A percentile compares a stretch with the other conserved stretches of the same genome.
Evolutionary conservation across 805 yeast genomes (phyloP).

Genomic region (Jamesozyma hellenica): DNA sequence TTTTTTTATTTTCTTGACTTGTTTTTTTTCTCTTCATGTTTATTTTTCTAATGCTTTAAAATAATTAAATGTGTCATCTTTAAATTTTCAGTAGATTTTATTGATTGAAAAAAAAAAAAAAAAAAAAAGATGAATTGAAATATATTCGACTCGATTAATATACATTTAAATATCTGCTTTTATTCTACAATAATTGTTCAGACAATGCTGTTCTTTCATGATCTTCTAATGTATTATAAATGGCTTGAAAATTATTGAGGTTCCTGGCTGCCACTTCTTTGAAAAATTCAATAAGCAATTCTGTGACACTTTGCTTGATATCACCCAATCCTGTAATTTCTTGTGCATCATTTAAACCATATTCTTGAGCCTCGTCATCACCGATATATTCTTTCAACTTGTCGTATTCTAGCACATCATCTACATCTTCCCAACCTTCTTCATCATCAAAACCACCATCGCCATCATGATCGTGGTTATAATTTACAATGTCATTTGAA

Average conservation of each 20-base stretch:
- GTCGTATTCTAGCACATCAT: conserved; percentile 57
- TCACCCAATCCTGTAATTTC: conserved; percentile 12
- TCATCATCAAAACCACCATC: conserved; percentile 5
- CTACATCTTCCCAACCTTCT: conserved; percentile 64
- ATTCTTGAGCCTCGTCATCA: conserved; percentile 22
- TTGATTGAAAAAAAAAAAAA: not conserved
- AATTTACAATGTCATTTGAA: conserved; percentile 22
- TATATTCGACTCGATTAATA: too few relatives aligned
- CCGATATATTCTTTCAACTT: conserved; percentile 43
- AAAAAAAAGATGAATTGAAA: too few relatives aligned
- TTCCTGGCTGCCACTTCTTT: conserved; percentile 44
- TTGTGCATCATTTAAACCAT: conserved; percentile 10
- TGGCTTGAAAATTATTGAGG: conserved; percentile 40
- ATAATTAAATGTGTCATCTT: too few relatives aligned
- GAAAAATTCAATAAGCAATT: conserved; percentile 42
- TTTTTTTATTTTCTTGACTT: too few relatives aligned
- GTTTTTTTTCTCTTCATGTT: too few relatives aligned
- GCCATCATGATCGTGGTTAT: conserved; percentile 9
- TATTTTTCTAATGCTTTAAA: too few relatives aligned
- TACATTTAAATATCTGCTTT: too few relatives aligned
- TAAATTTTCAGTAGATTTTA: too few relatives aligned
- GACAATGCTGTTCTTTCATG: conserved; percentile 45
- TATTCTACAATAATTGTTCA: conserved; percentile 27
- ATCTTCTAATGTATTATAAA: conserved; percentile 40
- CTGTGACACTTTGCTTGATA: conserved; percentile 19